Base-by-base conservation (phyloP, 2,329 filamentous ascomycete species). In the Pseudogymnoascus sp. region DNA sequence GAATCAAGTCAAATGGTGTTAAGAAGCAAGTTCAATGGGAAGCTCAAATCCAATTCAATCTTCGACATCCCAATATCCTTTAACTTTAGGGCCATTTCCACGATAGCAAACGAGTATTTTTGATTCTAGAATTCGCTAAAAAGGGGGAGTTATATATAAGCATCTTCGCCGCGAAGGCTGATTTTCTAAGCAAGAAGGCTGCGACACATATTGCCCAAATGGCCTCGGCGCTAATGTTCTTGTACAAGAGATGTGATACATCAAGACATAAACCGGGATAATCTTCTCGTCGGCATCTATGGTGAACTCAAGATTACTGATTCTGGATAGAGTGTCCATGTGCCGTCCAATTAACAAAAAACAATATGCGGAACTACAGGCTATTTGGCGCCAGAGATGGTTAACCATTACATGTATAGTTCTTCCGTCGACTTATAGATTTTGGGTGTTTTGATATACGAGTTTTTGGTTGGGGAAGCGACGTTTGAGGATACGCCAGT, bases 351-450 rank as follows among this genome's bases (percentile, higher is more conserved):
- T 78, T 82, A 95, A 69, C 84, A 95, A 66, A 89, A 93, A 72
- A 97, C 95, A 64, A 93, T 97, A 86, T 97, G 95, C 75, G 95
- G 95, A 67, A 97, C 95, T n/a, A 85, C 97, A 40, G 95, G 97
- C 78, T 99, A 99, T 76, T 84, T 97, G 15, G 93, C 95, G 2
- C 95, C 95, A 4, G 95, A 97, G 85, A 99, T 99, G 93, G 84
- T 97, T 75, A 90, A 88, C 76, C 85, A 93, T 72, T 96, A 95
- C 77, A 95, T 83, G 73, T 97, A 97, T 78, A 90, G 85, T 65
- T 93, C 97, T 74, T 97, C 97, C 79, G 91, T 99, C 31, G 95
- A 97, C 74, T 78, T 97, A 66, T 99, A 93, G 95, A 95, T 90
- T 73, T 79, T 99, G 71, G 95, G 95, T 31, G 93, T 97, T 21